Conservation (phyloP, 2,329 filamentous ascomycete genomes). For the Neonectria faginata region DNA sequence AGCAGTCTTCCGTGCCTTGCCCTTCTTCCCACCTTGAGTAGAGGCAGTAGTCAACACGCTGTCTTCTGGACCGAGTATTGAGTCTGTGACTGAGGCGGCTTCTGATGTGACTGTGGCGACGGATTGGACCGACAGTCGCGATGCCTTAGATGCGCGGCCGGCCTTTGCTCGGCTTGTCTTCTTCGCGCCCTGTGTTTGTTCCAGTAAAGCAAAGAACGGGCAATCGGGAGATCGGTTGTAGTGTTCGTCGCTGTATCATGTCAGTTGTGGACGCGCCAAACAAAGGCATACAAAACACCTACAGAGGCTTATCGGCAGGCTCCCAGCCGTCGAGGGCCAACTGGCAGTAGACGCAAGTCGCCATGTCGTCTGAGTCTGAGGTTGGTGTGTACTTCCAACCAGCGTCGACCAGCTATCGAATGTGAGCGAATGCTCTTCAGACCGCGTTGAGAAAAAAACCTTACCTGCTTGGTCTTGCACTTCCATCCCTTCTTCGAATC, state of each 20-base stretch:
- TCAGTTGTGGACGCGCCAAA: slow-evolving; percentile 41
- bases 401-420: slow-evolving; percentile 79
- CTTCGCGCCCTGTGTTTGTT: slow-evolving; percentile 66
- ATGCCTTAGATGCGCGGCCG: slow-evolving; percentile 74
- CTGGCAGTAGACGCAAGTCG: slow-evolving; percentile 91
- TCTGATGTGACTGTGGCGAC: slow-evolving; percentile 64
- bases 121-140: slow-evolving; percentile 72
- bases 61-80: slow-evolving; percentile 65
- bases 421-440: slow-evolving; percentile 2
- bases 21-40: slow-evolving; percentile 69
- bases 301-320: slow-evolving; percentile 88
- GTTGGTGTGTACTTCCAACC: slow-evolving; percentile 96
- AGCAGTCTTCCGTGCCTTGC: slow-evolving; percentile 64
- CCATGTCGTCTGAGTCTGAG: slow-evolving; percentile 85
- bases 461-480: slow-evolving; percentile 87
- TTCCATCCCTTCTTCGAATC: slow-evolving; percentile 89
- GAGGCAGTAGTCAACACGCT: slow-evolving; percentile 70
- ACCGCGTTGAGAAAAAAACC: slow-evolving; percentile 26
- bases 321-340: slow-evolving; percentile 96
- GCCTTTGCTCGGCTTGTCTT: slow-evolving; percentile 65
- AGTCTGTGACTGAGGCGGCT: slow-evolving; percentile 59
- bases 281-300: slow-evolving; percentile 50
- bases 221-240: slow-evolving; percentile 82
- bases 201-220: slow-evolving; percentile 80
- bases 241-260: slow-evolving; percentile 79